Conservation (phyloP, 2,329 filamentous ascomycete genomes). For the Trichophyton benhamiae region DNA sequence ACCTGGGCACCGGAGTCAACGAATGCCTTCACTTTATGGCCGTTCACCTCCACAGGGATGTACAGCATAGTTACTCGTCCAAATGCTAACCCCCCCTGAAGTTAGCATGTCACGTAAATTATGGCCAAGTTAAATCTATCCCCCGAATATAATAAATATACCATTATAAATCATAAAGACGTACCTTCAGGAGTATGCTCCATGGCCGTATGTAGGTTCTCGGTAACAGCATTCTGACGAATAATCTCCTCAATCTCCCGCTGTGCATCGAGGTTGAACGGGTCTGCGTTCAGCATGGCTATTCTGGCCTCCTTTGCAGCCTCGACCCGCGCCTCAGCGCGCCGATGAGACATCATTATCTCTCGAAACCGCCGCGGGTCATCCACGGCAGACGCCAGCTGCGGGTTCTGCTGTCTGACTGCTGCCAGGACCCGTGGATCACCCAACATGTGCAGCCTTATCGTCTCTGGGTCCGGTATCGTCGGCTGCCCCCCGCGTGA, state of each 20-base stretch:
- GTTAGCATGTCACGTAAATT: background rate
- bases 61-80: conserved; percentile 93
- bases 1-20: conserved; percentile 96
- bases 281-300: conserved; percentile 76
- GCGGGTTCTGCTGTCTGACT: conserved; percentile 59
- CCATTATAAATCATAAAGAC: conserved; percentile 18
- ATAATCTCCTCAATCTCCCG: conserved; percentile 94
- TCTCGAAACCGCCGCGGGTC: conserved; percentile 65
- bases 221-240: conserved; percentile 81
- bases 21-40: conserved; percentile 81
- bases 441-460: conserved; percentile 70
- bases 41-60: conserved; percentile 89
- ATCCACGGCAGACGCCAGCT: conserved; percentile 63
- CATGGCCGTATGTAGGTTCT: conserved; percentile 92
- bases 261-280: conserved; percentile 87
- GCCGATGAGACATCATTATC: conserved; percentile 54
- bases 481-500: conserved; percentile 14
- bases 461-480: conserved; percentile 57
- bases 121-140: background rate
- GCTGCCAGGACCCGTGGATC: conserved; percentile 61
- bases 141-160: background rate
- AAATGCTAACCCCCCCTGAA: conserved; percentile 52
- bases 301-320: conserved; percentile 72
- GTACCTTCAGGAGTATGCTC: conserved; percentile 93
- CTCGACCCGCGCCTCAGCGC: conserved; percentile 59